Conservation (phyloP, 345 rosid genomes). For the Carallia brachiata region DNA sequence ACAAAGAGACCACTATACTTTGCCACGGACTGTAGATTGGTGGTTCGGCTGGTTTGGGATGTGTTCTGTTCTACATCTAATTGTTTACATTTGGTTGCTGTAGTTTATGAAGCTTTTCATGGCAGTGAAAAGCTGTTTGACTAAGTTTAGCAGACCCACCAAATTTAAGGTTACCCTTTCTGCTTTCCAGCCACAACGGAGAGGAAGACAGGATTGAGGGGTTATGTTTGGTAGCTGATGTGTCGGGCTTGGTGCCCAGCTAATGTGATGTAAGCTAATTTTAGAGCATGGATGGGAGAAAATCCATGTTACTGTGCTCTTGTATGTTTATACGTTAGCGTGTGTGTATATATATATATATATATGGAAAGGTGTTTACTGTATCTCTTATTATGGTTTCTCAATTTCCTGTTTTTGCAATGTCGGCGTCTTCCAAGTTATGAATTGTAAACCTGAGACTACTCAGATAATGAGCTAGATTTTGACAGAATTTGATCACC, state of each 20-base stretch:
- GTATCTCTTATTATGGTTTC: constrained; percentile 5
- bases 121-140: constrained; percentile 22
- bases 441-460: not conserved
- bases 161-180: constrained; percentile 18
- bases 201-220: constrained; percentile 31
- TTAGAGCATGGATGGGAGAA: constrained; percentile 36
- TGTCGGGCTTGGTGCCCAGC: constrained; percentile 24
- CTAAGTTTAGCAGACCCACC: constrained; percentile 28
- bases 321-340: constrained; percentile 27
- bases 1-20: constrained; percentile 17
- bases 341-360: constrained; percentile 9
- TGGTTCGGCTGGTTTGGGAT: constrained; percentile 31
- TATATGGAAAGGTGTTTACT: constrained; percentile 36
- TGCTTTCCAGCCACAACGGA: constrained; percentile 28
- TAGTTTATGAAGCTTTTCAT: constrained; percentile 27
- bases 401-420: not conserved
- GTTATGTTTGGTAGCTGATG: constrained; percentile 35
- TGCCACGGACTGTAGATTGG: constrained; percentile 20
- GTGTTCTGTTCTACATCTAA: constrained; percentile 18
- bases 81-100: constrained; percentile 20
- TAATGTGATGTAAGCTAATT: constrained; percentile 46
- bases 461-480: not conserved
- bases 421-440: not conserved
- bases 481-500: not conserved
- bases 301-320: constrained; percentile 32